Conservation (phyloP, 495 filamentous ascomycete species). For the Penicillium coffeae region DNA sequence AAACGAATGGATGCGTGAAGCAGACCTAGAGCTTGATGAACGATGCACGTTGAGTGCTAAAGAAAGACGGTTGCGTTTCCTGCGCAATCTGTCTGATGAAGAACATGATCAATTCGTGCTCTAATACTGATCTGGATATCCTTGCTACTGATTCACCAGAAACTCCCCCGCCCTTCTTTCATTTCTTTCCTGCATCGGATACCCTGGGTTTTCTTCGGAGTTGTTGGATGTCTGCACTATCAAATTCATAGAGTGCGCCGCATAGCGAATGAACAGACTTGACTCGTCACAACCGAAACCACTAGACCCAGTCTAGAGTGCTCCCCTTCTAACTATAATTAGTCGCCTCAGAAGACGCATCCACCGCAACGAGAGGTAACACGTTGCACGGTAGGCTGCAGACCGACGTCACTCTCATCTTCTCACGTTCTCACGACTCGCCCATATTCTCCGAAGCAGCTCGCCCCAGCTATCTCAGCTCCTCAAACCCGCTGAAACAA, state of each 20-base stretch:
- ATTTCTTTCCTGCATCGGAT: slow-evolving; percentile 21
- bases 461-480: too few species aligned
- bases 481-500: too few species aligned
- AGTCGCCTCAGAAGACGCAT: too few species aligned
- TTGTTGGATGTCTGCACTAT: slow-evolving; percentile 12
- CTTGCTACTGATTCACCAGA: too few species aligned
- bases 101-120: slow-evolving; percentile 37
- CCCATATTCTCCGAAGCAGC: too few species aligned
- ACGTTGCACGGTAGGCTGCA: too few species aligned
- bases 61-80: slow-evolving; percentile 33
- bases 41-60: slow-evolving; percentile 30
- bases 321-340: not conserved
- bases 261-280: slow-evolving; percentile 3
- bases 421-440: not conserved
- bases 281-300: slow-evolving; percentile 1
- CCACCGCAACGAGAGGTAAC: too few species aligned
- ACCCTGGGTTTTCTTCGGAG: slow-evolving; percentile 21
- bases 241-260: slow-evolving; percentile 6
- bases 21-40: slow-evolving; percentile 31
- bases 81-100: slow-evolving; percentile 30
- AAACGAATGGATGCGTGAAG: slow-evolving; percentile 37
- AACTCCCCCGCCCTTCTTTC: too few species aligned
- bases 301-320: not conserved
- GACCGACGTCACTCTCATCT: not conserved
- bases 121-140: slow-evolving; percentile 6